Conservation (phyloP, 306 rosid species). For the Cicer arietinum region DNA sequence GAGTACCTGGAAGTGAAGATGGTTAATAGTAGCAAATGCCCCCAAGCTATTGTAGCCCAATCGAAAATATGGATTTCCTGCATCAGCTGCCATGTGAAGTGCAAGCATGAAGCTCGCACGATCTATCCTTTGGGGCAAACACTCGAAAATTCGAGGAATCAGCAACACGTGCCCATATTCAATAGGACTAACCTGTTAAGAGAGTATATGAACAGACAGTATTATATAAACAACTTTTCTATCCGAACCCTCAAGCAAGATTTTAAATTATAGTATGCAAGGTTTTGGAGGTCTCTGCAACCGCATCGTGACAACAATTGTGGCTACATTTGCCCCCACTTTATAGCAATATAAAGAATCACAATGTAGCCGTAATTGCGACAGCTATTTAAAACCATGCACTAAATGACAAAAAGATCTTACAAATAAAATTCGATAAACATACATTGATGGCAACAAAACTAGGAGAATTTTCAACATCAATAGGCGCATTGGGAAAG, state of each 20-base stretch:
- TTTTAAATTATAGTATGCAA: neutral
- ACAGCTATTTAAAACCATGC: neutral
- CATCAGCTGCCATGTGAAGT: constrained; percentile 89
- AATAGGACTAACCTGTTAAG: constrained; percentile 93
- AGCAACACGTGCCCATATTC: constrained; percentile 96
- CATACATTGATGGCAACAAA: constrained; percentile 91
- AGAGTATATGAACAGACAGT: constrained; percentile 4
- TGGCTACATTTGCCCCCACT: neutral
- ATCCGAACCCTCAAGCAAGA: neutral
- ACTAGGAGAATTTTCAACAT: constrained; percentile 76
- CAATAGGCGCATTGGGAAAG: constrained; percentile 68
- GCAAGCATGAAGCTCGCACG: constrained; percentile 81
- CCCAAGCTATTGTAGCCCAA: constrained; percentile 98
- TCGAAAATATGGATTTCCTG: constrained; percentile 80
- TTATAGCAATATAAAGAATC: neutral
- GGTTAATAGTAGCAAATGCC: constrained; percentile 97
- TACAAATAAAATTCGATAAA: neutral
- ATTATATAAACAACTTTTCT: constrained; percentile 1
- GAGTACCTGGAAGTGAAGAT: constrained; percentile 96
- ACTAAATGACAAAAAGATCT: neutral
- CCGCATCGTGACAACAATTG: neutral
- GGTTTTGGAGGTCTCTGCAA: neutral
- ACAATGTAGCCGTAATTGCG: neutral
- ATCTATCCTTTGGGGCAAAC: constrained; percentile 90
- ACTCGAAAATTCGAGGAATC: constrained; percentile 83